Base-by-base conservation (phyloP, 768 basidiomycete species). In the Boletus speciosus region DNA sequence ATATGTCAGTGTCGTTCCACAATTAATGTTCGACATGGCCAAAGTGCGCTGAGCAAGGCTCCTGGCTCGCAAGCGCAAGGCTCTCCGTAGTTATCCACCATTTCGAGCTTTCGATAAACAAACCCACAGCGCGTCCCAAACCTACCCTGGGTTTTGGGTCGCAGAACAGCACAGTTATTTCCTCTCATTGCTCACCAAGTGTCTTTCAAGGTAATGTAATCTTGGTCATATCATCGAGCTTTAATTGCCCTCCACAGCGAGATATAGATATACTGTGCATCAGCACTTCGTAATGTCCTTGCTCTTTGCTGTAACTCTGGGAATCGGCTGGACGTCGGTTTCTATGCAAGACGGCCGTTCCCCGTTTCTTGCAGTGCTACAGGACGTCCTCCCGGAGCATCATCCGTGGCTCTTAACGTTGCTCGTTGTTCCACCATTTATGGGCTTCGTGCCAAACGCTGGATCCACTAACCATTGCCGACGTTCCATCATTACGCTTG, bases 341-440 rank as follows among this genome's bases (percentile, higher is more conserved):
- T 25, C 35, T 14, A 23, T n/a, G 23, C 23, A 12, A 27, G 21
- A 38, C 39, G 14, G 21, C 31, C 16, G 12, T 27, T 29, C 14
- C 21, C 27, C 21, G 39, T 27, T 51, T 37, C 40, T n/a, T 31
- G 47, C 19, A n/a, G 34, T 36, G 29, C 34, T 44, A 54, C 52
- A 49, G 52, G 42, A 50, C 19, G 16, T 4, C 39, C n/a, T 36
- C 42, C 48, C 43, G 23, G 44, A 21, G 41, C 32, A 34, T 55
- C 11, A 38, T 46, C 61, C 53, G 35, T 63, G 64, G 58, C 56
- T 52, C 44, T 38, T 12, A 37, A 56, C 48, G 49, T 45, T 34
- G 14, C 32, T 29, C n/a, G n/a, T 42, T 32, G 16, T 45, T n/a
- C 16, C 31, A 27, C 37, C 15, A 39, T 15, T 47, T 35, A 16